Evolutionary conservation across 352 stramenopile genomes (phyloP), one percentile per base, ranked within the genome.

Genomic region (Stramenopiles sp.): DNA sequence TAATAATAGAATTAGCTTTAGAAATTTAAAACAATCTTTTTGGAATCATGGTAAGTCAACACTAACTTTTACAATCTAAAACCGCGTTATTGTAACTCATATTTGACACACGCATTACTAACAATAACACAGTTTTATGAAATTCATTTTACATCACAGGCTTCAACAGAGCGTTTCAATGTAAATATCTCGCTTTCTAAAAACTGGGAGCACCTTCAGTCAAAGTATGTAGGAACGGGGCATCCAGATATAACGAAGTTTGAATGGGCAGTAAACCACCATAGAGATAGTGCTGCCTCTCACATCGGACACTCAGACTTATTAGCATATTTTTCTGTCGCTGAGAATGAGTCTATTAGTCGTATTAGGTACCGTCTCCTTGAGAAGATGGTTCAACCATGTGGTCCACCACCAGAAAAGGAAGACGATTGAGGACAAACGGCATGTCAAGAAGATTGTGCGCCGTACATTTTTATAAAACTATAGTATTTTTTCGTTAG

Each of bases 201-300:
- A 15, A 71, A 83, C 44, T 85, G 70, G 70, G 70, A 85, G 46
- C 68, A 85, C 49, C 51, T 86, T 15, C 69, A 91, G 55, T 63
- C 59, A 47, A 88, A 89, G 50, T 87, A 81, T 46, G 69, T 91
- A 26, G 75, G 75, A 35, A 91, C 75, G 1, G 75, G 75, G 18
- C 73, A 93, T 52, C 74, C 78, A 8, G 78, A 93, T 50, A 89
- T 78, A 40, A 86, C 68, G 43, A 93, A 91, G 20, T 39, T 12
- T 12, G 80, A 96, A 56, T 97, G 76, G 75, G 60, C 79, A 0
- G 77, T 81, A 12, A 98, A 98, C 57, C 77, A 93, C 59, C 81
- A 96, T 54, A 73, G 85, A 7, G 85, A 98, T 56, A 92, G 78
- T 3, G 59, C 92, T 23, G 78, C 83, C 2, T 90, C 68, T 37